A percentile compares a stretch with the other conserved stretches of the same genome.
phyloP scores from a whole-genome alignment of 257 asterid species.

The Solanum bukasovii region DNA sequence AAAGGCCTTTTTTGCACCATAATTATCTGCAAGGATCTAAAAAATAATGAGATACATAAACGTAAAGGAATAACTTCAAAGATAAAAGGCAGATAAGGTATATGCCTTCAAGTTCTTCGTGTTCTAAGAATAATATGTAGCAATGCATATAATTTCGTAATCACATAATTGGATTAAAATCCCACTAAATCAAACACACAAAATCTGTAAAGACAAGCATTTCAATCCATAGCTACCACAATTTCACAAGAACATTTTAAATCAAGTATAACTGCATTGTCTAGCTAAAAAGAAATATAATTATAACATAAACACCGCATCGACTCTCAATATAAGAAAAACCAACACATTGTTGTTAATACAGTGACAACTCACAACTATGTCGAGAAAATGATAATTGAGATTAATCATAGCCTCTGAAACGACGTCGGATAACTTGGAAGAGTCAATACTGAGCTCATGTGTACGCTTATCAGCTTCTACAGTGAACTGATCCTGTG shows the following conservation, averaged over 20 bases:
- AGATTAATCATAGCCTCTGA: constrained; percentile 15
- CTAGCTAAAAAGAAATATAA: neutral
- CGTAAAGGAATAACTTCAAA: neutral
- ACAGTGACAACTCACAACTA: neutral
- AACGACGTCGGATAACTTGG: constrained; percentile 63
- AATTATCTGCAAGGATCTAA: neutral
- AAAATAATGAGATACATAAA: neutral
- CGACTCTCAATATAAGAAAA: neutral
- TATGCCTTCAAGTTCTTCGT: neutral
- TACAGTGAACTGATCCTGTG: constrained; percentile 61
- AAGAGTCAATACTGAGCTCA: constrained; percentile 47
- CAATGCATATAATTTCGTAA: neutral
- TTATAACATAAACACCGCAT: neutral
- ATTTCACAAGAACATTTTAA: neutral
- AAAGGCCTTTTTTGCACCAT: constrained; percentile 66
- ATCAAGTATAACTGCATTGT: neutral
- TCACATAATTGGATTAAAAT: neutral
- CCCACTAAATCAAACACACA: neutral
- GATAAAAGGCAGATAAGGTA: neutral
- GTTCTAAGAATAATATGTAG: neutral
- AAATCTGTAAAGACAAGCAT: neutral
- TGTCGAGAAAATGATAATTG: neutral
- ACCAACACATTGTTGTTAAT: neutral
- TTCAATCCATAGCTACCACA: neutral
- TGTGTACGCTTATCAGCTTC: constrained; percentile 39